Conservation (phyloP, 1,139 yeast species). For the Protomyces pachydermus region DNA sequence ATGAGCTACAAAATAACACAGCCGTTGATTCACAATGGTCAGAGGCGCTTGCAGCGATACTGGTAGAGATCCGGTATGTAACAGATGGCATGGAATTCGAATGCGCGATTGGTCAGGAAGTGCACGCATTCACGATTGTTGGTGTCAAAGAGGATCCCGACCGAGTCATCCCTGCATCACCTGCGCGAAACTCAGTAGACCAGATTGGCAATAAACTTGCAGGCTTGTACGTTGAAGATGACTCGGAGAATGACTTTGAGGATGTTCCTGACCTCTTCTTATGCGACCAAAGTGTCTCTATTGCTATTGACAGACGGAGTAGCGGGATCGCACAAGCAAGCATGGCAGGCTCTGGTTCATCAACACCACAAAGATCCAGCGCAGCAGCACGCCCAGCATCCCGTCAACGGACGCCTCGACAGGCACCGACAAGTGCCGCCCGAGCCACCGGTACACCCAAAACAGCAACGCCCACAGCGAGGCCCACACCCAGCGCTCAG, state of each 20-base stretch:
- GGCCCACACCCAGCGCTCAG: conserved; percentile 28
- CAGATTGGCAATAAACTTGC: no score
- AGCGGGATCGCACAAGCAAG: not conserved
- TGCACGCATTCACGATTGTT: conserved; percentile 11
- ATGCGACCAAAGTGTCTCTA: not conserved
- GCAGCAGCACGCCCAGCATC: not conserved
- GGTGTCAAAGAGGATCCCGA: not conserved
- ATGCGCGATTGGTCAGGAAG: conserved; percentile 2
- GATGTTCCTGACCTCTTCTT: conserved; percentile 9
- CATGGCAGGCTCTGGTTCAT: not conserved
- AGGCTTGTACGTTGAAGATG: not conserved
- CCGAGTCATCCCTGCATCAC: not conserved
- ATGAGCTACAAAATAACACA: not conserved
- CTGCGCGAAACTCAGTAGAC: conserved; percentile 11
- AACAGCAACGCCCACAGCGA: not conserved
- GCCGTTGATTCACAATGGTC: conserved; percentile 8
- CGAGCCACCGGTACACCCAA: not conserved
- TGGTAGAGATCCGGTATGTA: conserved; percentile 12
- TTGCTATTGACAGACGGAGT: not conserved
- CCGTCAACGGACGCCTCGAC: not conserved
- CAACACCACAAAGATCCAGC: not conserved
- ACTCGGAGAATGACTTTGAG: not conserved
- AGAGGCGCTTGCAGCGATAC: conserved; percentile 8
- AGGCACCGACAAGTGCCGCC: not conserved
- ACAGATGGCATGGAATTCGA: conserved; percentile 25